These are phyloP conservation scores for Raphidocelis subcapitata DNA, from an alignment of 139 green algal genomes.

Conservation along the genomic window DNA sequence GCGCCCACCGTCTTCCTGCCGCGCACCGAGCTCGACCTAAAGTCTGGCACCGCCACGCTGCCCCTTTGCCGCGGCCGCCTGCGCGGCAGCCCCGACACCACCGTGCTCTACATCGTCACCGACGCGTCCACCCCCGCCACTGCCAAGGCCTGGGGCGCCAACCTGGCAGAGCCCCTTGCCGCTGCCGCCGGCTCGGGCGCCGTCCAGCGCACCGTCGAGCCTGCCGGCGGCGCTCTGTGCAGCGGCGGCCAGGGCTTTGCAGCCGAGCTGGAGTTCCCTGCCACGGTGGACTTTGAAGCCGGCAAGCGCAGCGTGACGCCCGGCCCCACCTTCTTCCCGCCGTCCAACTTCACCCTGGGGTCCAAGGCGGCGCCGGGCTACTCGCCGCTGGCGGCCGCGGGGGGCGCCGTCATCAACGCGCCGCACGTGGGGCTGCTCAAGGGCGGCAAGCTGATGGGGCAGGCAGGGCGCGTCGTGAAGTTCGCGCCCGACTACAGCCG, in stretches of 20 bases:
- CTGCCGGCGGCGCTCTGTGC: neutral
- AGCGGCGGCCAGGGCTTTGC: too few species aligned
- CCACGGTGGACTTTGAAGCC: neutral
- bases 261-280: neutral
- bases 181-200: neutral
- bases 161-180: neutral
- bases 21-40: neutral
- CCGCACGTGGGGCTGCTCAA: constrained; percentile 8
- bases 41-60: neutral
- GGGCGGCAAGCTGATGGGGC: neutral
- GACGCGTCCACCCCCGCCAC: constrained; percentile 4
- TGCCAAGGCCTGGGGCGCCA: neutral
- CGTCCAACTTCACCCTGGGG: neutral
- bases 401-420: constrained; percentile 15
- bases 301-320: constrained; percentile 4
- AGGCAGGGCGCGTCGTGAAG: neutral
- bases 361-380: constrained; percentile 1
- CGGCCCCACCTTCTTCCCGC: constrained; percentile 13
- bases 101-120: constrained; percentile 6
- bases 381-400: constrained; percentile 10
- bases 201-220: neutral
- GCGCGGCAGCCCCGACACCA: neutral
- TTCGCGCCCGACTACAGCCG: neutral
- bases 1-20: too few species aligned
- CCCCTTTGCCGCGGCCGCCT: neutral